Conservation (phyloP, 345 rosid species). For the Linum tenue region DNA sequence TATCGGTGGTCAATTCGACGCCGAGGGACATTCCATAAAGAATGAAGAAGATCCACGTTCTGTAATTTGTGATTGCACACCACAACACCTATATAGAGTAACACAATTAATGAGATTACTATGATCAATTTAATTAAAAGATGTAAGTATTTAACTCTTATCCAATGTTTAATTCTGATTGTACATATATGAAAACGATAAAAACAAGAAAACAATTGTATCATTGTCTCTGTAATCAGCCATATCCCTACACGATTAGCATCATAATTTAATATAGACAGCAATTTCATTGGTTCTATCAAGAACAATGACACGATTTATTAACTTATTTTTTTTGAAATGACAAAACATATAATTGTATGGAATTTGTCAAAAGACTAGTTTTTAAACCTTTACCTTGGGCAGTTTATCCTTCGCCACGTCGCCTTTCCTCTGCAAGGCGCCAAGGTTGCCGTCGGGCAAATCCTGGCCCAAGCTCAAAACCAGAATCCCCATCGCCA, state of each 20-base stretch:
- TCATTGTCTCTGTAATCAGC: too few relatives aligned
- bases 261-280: too few relatives aligned
- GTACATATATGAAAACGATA: too few relatives aligned
- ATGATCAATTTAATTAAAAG: too few relatives aligned
- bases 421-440: conserved; percentile 38
- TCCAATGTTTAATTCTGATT: too few relatives aligned
- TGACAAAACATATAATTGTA: too few relatives aligned
- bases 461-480: conserved; percentile 41
- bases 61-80: conserved; percentile 49
- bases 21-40: conserved; percentile 61
- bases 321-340: too few relatives aligned
- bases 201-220: too few relatives aligned
- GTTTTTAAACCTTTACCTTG: conserved; percentile 20
- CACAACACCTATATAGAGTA: conserved; percentile 29
- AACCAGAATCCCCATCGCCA: conserved; percentile 39
- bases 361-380: neutral
- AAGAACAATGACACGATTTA: too few relatives aligned
- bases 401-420: conserved; percentile 28
- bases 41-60: conserved; percentile 58
- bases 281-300: too few relatives aligned
- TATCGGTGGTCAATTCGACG: conserved; percentile 55
- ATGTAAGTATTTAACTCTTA: too few relatives aligned
- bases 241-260: too few relatives aligned
- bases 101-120: neutral
- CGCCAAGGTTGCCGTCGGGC: conserved; percentile 35